Conservation (phyloP, 1,139 yeast genomes). For the Groenewaldozyma auringiensis region DNA sequence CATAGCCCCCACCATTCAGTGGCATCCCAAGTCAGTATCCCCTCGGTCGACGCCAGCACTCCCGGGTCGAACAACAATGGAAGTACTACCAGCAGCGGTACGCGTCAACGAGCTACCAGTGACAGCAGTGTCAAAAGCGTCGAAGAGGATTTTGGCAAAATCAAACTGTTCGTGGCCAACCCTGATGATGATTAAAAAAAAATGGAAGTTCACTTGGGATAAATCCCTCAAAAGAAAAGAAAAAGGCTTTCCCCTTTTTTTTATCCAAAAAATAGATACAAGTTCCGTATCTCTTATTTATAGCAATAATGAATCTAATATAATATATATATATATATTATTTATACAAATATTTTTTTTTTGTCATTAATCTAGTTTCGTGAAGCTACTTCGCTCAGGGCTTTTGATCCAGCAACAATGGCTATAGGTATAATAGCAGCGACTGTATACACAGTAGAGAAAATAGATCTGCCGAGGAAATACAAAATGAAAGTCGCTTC, state of each 20-base stretch:
- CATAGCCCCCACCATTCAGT: background rate
- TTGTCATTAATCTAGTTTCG: conserved; percentile 11
- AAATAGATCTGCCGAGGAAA: conserved; percentile 64
- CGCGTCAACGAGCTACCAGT: conserved; percentile 7
- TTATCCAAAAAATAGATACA: too few relatives aligned
- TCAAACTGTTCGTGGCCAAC: conserved; percentile 58
- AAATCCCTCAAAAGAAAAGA: background rate
- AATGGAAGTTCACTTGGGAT: background rate
- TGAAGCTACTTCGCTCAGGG: conserved; percentile 33
- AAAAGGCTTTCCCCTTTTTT: too few relatives aligned
- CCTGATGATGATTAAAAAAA: conserved; percentile 41
- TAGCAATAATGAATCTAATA: background rate
- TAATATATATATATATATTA: background rate
- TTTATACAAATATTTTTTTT: background rate
- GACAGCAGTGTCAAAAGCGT: conserved; percentile 28
- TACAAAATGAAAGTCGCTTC: conserved; percentile 62
- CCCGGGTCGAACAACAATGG: background rate
- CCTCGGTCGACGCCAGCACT: background rate
- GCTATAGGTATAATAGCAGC: conserved; percentile 49
- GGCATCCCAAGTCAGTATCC: background rate
- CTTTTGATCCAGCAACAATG: conserved; percentile 62
- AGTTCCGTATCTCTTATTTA: background rate
- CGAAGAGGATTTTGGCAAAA: conserved; percentile 35
- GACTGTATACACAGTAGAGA: conserved; percentile 52
- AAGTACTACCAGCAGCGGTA: background rate